Evolutionary conservation across 2,329 filamentous ascomycete species (phyloP).

Genomic region (Neofusicoccum parvum): DNA sequence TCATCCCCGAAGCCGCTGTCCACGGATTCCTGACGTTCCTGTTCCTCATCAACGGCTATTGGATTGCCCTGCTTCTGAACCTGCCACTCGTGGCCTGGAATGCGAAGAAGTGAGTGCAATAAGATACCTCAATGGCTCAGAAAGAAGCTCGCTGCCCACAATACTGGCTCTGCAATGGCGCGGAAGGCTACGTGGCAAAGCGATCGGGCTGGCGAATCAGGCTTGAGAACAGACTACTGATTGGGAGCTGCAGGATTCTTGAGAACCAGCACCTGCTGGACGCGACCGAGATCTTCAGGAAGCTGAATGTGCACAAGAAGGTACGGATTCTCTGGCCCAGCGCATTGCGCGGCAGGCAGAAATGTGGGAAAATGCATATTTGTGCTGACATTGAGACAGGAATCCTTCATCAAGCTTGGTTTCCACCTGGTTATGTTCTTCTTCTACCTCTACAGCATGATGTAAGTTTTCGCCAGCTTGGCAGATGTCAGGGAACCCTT

Average conservation of each 20-base stretch:
- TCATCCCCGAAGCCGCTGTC: conserved; percentile 96
- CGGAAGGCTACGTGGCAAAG: conserved; percentile 6
- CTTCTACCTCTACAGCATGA: conserved; percentile 99
- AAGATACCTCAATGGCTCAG: background rate
- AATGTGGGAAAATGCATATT: background rate
- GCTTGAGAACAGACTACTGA: conserved; percentile 34
- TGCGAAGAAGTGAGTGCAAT: conserved; percentile 82
- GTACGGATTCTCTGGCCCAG: conserved; percentile 47
- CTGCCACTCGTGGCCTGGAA: conserved; percentile 91
- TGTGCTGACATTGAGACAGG: conserved; percentile 55
- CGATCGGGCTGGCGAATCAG: background rate
- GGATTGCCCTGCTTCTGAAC: conserved; percentile 90
- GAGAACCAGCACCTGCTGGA: conserved; percentile 97
- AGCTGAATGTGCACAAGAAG: conserved; percentile 99
- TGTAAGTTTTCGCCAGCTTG: conserved; percentile 39
- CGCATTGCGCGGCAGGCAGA: background rate
- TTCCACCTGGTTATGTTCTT: conserved; percentile 99
- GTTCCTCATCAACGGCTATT: conserved; percentile 98
- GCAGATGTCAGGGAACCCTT: background rate
- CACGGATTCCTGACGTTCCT: conserved; percentile 94
- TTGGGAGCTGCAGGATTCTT: conserved; percentile 68
- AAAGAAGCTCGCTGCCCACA: background rate
- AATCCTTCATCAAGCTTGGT: conserved; percentile 98
- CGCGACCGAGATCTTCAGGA: conserved; percentile 98
- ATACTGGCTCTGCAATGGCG: background rate